These are phyloP conservation scores for Mucor irregularis DNA, from an alignment of 371 early-diverging fungal genomes.

Conservation along the genomic window DNA sequence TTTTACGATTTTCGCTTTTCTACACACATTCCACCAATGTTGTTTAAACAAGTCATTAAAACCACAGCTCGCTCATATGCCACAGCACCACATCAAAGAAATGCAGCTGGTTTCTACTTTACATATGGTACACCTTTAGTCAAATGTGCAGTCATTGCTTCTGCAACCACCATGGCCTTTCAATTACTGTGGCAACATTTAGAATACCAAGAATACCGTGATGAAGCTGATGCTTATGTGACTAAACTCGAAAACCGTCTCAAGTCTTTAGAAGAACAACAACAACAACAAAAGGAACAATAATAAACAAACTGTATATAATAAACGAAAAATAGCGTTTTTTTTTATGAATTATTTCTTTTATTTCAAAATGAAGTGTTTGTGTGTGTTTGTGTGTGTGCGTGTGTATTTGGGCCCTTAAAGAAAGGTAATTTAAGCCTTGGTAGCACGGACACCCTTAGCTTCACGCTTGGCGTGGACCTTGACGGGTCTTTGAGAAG, in stretches of 20 bases:
- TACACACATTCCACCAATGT: background rate
- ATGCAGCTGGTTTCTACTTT: conserved; percentile 35
- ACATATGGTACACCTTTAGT: conserved; percentile 53
- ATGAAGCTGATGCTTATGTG: conserved; percentile 36
- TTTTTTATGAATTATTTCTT: background rate
- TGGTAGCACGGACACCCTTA: conserved; percentile 32
- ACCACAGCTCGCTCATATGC: background rate
- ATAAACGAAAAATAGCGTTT: background rate
- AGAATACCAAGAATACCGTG: conserved; percentile 50
- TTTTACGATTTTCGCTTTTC: too few species aligned
- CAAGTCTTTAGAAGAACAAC: conserved; percentile 40
- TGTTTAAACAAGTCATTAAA: background rate
- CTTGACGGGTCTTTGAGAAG: conserved; percentile 66
- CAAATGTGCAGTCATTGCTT: conserved; percentile 45
- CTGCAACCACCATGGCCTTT: conserved; percentile 43
- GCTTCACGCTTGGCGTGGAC: conserved; percentile 53
- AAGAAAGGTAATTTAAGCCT: conserved; percentile 10
- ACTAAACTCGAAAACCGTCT: conserved; percentile 36
- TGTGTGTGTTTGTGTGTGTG: background rate
- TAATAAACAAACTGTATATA: background rate
- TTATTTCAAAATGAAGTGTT: background rate
- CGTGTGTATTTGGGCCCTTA: background rate
- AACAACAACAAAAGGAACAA: background rate
- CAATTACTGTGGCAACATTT: conserved; percentile 48
- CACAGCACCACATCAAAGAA: background rate